Conservation (phyloP, 257 asterid species). For the Lavandula angustifolia region DNA sequence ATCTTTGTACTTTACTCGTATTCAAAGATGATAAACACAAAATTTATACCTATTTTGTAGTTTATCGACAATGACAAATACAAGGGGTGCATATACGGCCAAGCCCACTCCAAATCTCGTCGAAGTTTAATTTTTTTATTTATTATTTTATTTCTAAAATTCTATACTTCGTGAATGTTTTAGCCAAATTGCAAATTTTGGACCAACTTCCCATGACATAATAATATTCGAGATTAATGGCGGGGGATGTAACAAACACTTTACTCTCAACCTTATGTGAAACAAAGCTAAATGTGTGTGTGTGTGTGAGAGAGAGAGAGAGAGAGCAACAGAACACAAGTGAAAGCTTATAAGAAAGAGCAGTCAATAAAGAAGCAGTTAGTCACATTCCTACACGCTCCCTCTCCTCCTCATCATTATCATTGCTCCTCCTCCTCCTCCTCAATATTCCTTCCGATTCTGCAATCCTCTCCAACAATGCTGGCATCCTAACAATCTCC, state of each 20-base stretch:
- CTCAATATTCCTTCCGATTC: slow-evolving; percentile 4
- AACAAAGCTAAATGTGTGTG: neutral
- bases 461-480: slow-evolving; percentile 16
- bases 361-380: slow-evolving; percentile 29
- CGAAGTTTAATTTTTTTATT: too few species aligned
- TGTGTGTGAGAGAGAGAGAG: neutral
- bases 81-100: too few species aligned
- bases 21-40: too few species aligned
- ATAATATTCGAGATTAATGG: neutral
- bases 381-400: slow-evolving; percentile 21
- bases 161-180: too few species aligned
- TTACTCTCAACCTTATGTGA: neutral
- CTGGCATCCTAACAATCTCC: too few species aligned
- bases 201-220: too few species aligned
- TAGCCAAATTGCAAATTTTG: too few species aligned
- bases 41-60: too few species aligned
- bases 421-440: neutral
- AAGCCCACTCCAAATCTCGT: too few species aligned
- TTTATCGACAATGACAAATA: too few species aligned
- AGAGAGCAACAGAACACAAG: neutral
- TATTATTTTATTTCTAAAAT: too few species aligned
- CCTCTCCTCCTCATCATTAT: slow-evolving; percentile 25
- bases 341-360: neutral
- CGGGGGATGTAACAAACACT: neutral
- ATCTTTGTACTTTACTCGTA: too few species aligned